Evolutionary conservation across 495 filamentous ascomycete genomes (phyloP).

Genomic region (Aspergillus hancockii): DNA sequence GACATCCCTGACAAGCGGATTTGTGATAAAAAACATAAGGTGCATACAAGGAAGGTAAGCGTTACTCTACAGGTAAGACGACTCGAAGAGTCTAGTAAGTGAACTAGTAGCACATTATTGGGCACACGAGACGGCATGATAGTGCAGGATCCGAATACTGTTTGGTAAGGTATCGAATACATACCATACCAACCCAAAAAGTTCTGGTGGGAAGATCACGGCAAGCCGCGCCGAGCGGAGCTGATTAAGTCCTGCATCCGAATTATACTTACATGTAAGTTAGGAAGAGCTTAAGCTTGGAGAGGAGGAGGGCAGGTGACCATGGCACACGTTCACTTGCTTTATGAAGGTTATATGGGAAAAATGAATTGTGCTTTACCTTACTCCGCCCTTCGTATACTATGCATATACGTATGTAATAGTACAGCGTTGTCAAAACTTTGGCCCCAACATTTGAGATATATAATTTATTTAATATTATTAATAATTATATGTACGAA

Average conservation of each 20-base stretch:
- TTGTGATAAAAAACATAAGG: neutral
- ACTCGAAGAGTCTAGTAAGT: neutral
- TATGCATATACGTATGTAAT: neutral
- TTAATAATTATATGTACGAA: too few species aligned
- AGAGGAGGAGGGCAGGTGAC: constrained; percentile 6
- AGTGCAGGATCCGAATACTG: constrained; percentile 9
- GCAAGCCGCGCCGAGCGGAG: constrained; percentile 21
- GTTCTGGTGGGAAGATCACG: constrained; percentile 13
- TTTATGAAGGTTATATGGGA: neutral
- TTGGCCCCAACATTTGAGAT: neutral
- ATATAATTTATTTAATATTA: too few species aligned
- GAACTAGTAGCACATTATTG: constrained; percentile 12
- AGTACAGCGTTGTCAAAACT: too few species aligned
- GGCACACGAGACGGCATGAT: constrained; percentile 16
- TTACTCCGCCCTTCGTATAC: neutral
- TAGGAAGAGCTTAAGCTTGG: neutral
- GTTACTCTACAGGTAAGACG: neutral
- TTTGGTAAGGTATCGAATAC: constrained; percentile 14
- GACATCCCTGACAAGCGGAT: constrained; percentile 1
- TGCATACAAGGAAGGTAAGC: neutral
- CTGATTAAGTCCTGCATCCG: constrained; percentile 14
- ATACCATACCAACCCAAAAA: constrained; percentile 9
- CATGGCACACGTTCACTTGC: constrained; percentile 6
- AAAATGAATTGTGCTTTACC: too few species aligned
- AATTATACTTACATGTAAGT: neutral